Percentiles rank a stretch among this genome's conserved stretches.
Evolutionary conservation across 768 basidiomycete genomes (phyloP).

Genomic region (Amanita rubescens): DNA sequence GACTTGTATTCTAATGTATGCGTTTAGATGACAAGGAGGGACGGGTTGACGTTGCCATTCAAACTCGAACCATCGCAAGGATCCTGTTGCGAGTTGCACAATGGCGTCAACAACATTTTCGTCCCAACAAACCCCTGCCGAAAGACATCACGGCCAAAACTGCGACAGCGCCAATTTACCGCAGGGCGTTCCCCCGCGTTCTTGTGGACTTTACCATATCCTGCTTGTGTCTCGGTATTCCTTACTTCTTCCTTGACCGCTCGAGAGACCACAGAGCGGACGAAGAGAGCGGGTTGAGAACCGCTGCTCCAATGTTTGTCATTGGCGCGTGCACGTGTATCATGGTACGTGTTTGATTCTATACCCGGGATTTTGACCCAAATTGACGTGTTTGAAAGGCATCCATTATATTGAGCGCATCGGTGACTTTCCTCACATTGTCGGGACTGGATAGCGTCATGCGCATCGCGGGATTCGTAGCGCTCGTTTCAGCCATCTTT

Average conservation of each 20-base stretch:
- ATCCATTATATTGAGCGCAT: slow-evolving; percentile 73
- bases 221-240: slow-evolving; percentile 68
- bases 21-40: neutral
- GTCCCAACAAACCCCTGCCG: slow-evolving; percentile 61
- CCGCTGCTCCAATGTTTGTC: slow-evolving; percentile 50
- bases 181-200: slow-evolving; percentile 38
- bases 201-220: slow-evolving; percentile 53
- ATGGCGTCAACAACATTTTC: slow-evolving; percentile 67
- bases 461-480: slow-evolving; percentile 58
- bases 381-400: too few species aligned
- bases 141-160: slow-evolving; percentile 31
- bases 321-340: slow-evolving; percentile 60
- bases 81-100: slow-evolving; percentile 61
- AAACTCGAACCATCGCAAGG: slow-evolving; percentile 57
- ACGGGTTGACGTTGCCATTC: slow-evolving; percentile 33
- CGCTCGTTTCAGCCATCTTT: slow-evolving; percentile 60
- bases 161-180: slow-evolving; percentile 21
- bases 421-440: slow-evolving; percentile 74
- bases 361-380: slow-evolving; percentile 8
- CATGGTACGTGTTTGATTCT: slow-evolving; percentile 37
- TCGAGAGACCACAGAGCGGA: slow-evolving; percentile 43
- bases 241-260: slow-evolving; percentile 64
- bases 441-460: slow-evolving; percentile 63
- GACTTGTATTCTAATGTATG: neutral
- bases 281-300: slow-evolving; percentile 49